These are phyloP conservation scores for Chaetomiaceae sp. DNA, from an alignment of 2,329 filamentous ascomycete species.

Conservation along the genomic window DNA sequence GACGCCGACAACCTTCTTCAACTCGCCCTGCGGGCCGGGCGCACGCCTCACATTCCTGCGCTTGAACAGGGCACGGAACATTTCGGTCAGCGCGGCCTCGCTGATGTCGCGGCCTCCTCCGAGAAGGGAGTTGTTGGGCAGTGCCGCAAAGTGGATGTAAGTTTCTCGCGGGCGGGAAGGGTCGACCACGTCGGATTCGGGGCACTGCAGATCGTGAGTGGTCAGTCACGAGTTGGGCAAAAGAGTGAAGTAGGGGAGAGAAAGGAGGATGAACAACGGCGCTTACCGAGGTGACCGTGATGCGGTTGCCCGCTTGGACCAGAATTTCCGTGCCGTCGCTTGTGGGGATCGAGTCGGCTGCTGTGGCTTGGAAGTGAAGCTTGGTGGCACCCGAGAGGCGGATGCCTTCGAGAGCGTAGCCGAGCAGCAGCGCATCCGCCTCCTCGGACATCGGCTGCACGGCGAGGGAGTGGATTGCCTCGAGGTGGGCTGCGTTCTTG, in stretches of 20 bases:
- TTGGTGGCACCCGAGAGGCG: conserved; percentile 59
- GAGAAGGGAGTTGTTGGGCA: conserved; percentile 56
- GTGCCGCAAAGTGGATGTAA: conserved; percentile 61
- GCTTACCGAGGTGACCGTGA: conserved; percentile 61
- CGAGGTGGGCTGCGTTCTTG: conserved; percentile 50
- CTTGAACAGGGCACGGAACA: conserved; percentile 62
- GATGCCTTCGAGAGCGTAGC: conserved; percentile 68
- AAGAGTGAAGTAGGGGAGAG: no score
- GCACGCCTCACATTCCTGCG: conserved; percentile 58
- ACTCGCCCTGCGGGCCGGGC: conserved; percentile 58
- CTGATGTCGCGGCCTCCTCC: conserved; percentile 50
- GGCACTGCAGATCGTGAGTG: no score
- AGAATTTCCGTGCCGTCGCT: conserved; percentile 49
- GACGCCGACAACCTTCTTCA: conserved; percentile 56
- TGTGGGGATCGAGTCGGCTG: conserved; percentile 42
- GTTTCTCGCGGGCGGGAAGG: conserved; percentile 58
- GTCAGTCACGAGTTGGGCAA: no score
- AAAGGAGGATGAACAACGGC: no score
- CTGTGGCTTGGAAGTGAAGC: conserved; percentile 53
- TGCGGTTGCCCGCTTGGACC: conserved; percentile 53
- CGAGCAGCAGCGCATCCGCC: conserved; percentile 59
- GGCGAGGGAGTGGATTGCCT: conserved; percentile 58
- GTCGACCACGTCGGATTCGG: conserved; percentile 56
- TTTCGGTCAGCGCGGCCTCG: conserved; percentile 59
- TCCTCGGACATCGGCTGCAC: conserved; percentile 50